phyloP scores from a whole-genome alignment of 305 asterid genomes.

The Euphrasia arctica region DNA sequence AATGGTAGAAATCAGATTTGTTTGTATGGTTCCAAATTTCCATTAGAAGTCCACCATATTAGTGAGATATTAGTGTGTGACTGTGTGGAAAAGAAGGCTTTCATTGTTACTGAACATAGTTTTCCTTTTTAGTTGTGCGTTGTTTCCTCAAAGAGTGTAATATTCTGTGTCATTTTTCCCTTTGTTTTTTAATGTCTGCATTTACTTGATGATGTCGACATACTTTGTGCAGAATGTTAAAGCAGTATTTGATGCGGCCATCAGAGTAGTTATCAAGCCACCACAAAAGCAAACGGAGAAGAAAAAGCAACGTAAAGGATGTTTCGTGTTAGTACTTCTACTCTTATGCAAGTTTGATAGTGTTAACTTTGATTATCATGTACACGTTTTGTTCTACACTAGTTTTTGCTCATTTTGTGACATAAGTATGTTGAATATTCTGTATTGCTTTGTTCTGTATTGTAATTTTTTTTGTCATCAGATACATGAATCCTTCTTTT shows the following conservation, averaged over 20 bases:
- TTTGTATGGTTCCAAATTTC: not conserved
- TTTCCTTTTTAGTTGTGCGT: not conserved
- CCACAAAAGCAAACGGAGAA: slow-evolving; percentile 80
- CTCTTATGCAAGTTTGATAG: slow-evolving; percentile 6
- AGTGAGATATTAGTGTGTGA: not conserved
- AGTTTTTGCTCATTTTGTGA: not conserved
- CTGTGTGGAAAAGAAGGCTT: not conserved
- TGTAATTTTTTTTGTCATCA: not conserved
- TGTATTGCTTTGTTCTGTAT: not conserved
- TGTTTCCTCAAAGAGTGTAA: not conserved
- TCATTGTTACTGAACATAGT: not conserved
- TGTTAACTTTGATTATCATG: slow-evolving; percentile 1
- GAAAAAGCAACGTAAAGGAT: slow-evolving; percentile 68
- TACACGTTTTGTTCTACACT: not conserved
- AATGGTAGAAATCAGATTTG: not conserved
- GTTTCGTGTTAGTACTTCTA: slow-evolving; percentile 53
- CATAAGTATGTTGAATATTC: not conserved
- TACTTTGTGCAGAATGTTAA: slow-evolving; percentile 65
- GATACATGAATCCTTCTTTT: not conserved
- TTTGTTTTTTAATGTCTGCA: not conserved
- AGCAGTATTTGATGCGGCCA: slow-evolving; percentile 94
- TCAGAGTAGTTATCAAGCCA: slow-evolving; percentile 89
- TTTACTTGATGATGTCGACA: not conserved
- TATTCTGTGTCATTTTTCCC: not conserved
- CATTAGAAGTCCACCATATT: not conserved